Conservation (phyloP, 768 basidiomycete genomes). For the Termitomyces titanicus region DNA sequence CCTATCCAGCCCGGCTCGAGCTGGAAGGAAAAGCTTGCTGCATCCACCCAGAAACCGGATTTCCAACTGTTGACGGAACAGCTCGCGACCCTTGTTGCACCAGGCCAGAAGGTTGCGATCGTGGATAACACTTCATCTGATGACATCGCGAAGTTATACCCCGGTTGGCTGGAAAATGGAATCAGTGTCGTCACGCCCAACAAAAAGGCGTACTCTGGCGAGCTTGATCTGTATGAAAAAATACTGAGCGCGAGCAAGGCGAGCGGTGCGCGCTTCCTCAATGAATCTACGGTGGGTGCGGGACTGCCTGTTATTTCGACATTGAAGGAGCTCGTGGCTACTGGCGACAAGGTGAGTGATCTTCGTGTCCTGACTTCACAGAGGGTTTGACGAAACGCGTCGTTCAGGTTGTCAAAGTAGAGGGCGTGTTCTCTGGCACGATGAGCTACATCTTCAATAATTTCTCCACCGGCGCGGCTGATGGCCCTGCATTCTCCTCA, state of each 20-base stretch:
- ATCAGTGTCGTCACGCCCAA: slow-evolving; percentile 93
- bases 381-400: not conserved
- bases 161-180: slow-evolving; percentile 71
- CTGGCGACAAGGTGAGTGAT: slow-evolving; percentile 78
- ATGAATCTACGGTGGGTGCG: slow-evolving; percentile 94
- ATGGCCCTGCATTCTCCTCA: slow-evolving; percentile 79
- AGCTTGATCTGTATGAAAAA: slow-evolving; percentile 58
- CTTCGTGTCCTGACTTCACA: not conserved
- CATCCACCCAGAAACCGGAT: slow-evolving; percentile 41
- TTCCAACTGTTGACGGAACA: slow-evolving; percentile 44
- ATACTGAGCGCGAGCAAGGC: slow-evolving; percentile 60
- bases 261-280: slow-evolving; percentile 65
- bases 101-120: slow-evolving; percentile 55
- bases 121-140: slow-evolving; percentile 95
- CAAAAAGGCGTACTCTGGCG: slow-evolving; percentile 92
- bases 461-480: slow-evolving; percentile 68
- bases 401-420: slow-evolving; percentile 76
- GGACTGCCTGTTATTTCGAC: slow-evolving; percentile 92
- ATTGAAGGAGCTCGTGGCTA: slow-evolving; percentile 85
- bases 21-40: slow-evolving; percentile 37
- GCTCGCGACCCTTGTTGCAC: slow-evolving; percentile 42
- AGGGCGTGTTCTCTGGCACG: slow-evolving; percentile 97
- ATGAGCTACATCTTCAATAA: slow-evolving; percentile 99
- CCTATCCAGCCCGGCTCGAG: slow-evolving; percentile 32
- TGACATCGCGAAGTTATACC: slow-evolving; percentile 76